Evolutionary conservation across 805 yeast genomes (phyloP).

Genomic region (Candida palmyrensis): DNA sequence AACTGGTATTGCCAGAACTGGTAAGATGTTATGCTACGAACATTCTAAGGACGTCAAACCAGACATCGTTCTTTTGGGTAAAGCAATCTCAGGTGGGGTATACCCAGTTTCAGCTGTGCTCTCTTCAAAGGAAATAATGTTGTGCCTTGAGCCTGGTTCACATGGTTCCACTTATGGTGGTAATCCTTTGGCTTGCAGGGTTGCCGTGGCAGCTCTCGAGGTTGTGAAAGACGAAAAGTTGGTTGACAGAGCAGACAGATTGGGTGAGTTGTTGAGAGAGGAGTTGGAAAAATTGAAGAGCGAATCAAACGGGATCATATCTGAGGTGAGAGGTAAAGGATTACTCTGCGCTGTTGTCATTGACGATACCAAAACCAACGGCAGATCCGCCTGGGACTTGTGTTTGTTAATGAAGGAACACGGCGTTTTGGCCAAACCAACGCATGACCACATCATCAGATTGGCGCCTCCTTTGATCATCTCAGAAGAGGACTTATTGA

Average conservation of each 20-base stretch:
- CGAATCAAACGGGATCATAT: conserved; percentile 48
- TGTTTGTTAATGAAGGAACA: conserved; percentile 82
- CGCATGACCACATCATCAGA: conserved; percentile 93
- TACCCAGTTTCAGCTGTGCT: conserved; percentile 88
- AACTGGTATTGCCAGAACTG: conserved; percentile 97
- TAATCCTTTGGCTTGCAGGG: conserved; percentile 89
- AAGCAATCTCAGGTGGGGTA: conserved; percentile 94
- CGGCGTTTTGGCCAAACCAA: conserved; percentile 93
- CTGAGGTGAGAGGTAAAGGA: conserved; percentile 79
- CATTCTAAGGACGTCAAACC: conserved; percentile 78
- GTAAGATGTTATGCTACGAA: conserved; percentile 87
- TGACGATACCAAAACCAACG: conserved; percentile 76
- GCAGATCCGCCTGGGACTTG: conserved; percentile 94
- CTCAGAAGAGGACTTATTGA: conserved; percentile 75
- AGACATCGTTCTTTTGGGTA: conserved; percentile 84
- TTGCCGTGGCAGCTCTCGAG: conserved; percentile 87
- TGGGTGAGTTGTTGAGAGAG: conserved; percentile 66
- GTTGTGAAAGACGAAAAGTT: conserved; percentile 86
- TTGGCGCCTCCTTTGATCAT: conserved; percentile 95
- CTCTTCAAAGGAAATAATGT: conserved; percentile 87
- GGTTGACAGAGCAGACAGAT: conserved; percentile 66
- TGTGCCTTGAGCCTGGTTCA: conserved; percentile 86
- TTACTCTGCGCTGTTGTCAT: conserved; percentile 87
- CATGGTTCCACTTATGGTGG: conserved; percentile 99
- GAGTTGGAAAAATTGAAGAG: conserved; percentile 51